Evolutionary conservation across 1,284 basidiomycete genomes (phyloP), one percentile per base, ranked within the genome.

Genomic region (Trametes pubescens): DNA sequence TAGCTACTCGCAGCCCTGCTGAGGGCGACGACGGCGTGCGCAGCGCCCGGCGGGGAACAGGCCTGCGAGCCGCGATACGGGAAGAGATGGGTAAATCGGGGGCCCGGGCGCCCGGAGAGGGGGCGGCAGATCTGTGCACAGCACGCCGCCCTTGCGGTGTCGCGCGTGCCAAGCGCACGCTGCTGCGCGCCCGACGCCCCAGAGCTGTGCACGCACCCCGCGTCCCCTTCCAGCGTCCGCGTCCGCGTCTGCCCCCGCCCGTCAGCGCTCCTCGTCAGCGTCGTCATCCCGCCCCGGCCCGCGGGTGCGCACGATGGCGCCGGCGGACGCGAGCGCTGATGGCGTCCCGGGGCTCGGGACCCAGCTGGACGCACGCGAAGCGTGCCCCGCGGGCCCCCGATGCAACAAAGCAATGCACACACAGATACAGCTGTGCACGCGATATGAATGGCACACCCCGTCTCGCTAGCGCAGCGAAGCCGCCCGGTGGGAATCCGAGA

Each of bases 71-170:
- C 21, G 47, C 47, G 37, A 48, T 26, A 34, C 29, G 48, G 48
- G 48, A 18, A n/a, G 48, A 34, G 21, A 26, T 11, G 22, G 44
- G 44, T 14, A 4, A 47, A 47, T 47, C 44, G 44, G 44, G 44
- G 44, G 44, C 44, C 44, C 44, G 44, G 44, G 44, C 49, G 49
- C n/a, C 32, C n/a, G 49, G 49, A 11, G 49, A 22, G 55, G 44
- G 46, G 52, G 22, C 40, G 56, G 59, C 51, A 55, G 59, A 65
- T 61, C 59, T 56, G 57, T 52, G 65, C 65, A 67, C 65, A 67
- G 65, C 65, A 67, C 65, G 51, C 56, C 59, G 62, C 65, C 56
- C 63, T 64, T 59, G 65, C 65, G 62, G 65, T 67, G 65, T 64
- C 51, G 62, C 59, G 62, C 59, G 47, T 59, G 62, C 65, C 59